Evolutionary conservation across 2,329 filamentous ascomycete species (phyloP).

Genomic region (Colletotrichum orbiculare): DNA sequence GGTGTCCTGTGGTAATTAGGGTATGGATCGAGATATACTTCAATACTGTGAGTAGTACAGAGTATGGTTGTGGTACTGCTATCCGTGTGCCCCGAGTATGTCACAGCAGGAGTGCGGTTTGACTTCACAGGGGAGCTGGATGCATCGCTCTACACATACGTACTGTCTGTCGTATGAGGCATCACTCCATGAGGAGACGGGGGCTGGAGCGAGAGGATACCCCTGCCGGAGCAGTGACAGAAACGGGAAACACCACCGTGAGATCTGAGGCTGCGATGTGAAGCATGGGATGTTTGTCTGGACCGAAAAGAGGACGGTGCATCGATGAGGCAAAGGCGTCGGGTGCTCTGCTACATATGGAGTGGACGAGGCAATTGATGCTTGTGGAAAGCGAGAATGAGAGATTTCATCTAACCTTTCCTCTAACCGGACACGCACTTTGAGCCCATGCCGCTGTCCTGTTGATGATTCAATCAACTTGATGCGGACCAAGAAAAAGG

Average conservation of each 20-base stretch:
- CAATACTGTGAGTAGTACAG: too few species aligned
- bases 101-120: too few species aligned
- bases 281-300: conserved; percentile 6
- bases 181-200: conserved; percentile 4
- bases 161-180: conserved; percentile 8
- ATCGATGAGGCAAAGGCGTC: too few species aligned
- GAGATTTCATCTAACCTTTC: not conserved
- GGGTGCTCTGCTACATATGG: not conserved
- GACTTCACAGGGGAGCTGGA: too few species aligned
- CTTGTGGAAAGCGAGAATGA: conserved; percentile 2
- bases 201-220: conserved; percentile 16
- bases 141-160: not conserved
- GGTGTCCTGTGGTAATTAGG: too few species aligned
- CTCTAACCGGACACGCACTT: too few species aligned
- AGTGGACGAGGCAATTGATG: conserved; percentile 11
- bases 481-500: too few species aligned
- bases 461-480: too few species aligned
- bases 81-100: too few species aligned
- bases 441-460: too few species aligned
- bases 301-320: not conserved
- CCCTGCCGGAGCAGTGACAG: conserved; percentile 25
- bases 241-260: conserved; percentile 18
- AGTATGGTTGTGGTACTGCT: too few species aligned
- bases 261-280: conserved; percentile 8
- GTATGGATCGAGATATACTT: too few species aligned